Conservation (phyloP, 176 grass and related monocot species). For the Bolboschoenus planiculmis region DNA sequence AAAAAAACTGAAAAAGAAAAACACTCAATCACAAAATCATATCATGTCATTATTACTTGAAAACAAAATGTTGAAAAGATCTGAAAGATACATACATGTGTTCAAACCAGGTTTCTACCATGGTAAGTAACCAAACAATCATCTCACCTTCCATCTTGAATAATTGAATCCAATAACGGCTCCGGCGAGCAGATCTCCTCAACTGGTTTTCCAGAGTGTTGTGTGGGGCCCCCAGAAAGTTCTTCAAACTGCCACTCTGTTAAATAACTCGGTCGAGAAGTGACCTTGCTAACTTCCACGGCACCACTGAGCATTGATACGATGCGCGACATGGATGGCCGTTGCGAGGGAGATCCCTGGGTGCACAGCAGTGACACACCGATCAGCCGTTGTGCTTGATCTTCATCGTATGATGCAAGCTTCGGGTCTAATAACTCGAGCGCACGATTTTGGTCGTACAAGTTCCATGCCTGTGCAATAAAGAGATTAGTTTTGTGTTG, state of each 20-base stretch:
- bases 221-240: slow-evolving; percentile 14
- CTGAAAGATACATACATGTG: not conserved
- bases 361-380: slow-evolving; percentile 37
- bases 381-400: slow-evolving; percentile 26
- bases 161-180: slow-evolving; percentile 28
- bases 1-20: not conserved
- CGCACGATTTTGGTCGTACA: slow-evolving; percentile 15
- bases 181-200: not conserved
- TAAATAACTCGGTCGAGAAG: slow-evolving; percentile 52
- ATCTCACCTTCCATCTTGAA: slow-evolving; percentile 34
- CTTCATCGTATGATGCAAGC: slow-evolving; percentile 6
- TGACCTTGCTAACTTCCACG: slow-evolving; percentile 23
- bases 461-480: slow-evolving; percentile 27
- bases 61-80: not conserved
- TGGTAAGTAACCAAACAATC: not conserved
- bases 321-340: slow-evolving; percentile 61
- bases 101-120: not conserved
- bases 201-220: slow-evolving; percentile 20
- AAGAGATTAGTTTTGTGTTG: not conserved
- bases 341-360: slow-evolving; percentile 30
- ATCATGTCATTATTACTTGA: not conserved
- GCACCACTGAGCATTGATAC: slow-evolving; percentile 47
- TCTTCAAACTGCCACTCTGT: slow-evolving; percentile 53
- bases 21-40: not conserved
- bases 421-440: slow-evolving; percentile 27